A percentile compares a stretch with the other conserved stretches of the same genome.
Evolutionary conservation across 2,329 filamentous ascomycete genomes (phyloP).

Genomic region (Fusarium torulosum): DNA sequence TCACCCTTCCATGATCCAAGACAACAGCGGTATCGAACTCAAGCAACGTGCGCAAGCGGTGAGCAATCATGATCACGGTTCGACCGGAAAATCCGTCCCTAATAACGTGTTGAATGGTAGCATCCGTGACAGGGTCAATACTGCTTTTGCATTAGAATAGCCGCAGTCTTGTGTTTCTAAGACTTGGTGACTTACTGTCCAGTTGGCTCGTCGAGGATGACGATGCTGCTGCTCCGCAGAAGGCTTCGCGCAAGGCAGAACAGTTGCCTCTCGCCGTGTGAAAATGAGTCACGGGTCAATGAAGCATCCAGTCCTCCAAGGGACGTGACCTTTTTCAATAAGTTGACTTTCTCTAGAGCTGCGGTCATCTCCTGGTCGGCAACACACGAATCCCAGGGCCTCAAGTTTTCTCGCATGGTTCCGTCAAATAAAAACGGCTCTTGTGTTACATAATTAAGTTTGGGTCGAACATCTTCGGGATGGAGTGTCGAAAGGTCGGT

Average conservation of each 20-base stretch:
- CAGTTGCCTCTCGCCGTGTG: neutral
- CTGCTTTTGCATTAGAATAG: too few species aligned
- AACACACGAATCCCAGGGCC: neutral
- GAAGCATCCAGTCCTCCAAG: neutral
- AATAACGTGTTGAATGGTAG: too few species aligned
- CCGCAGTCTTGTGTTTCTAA: too few species aligned
- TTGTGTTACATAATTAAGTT: constrained; percentile 1
- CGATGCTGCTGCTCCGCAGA: neutral
- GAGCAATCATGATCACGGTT: too few species aligned
- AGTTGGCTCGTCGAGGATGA: neutral
- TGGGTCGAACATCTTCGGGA: neutral
- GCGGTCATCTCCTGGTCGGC: neutral
- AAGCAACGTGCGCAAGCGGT: too few species aligned
- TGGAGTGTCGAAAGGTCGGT: neutral
- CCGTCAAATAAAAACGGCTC: neutral
- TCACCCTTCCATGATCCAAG: too few species aligned
- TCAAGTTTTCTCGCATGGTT: neutral
- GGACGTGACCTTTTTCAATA: neutral
- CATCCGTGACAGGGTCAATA: too few species aligned
- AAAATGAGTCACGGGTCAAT: neutral
- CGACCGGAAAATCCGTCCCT: too few species aligned
- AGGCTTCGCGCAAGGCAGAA: constrained; percentile 2
- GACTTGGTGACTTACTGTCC: neutral
- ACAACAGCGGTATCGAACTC: too few species aligned
- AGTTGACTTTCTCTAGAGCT: neutral